Base-by-base conservation (phyloP, 2,329 filamentous ascomycete genomes). In the Fonsecaea multimorphosa region DNA sequence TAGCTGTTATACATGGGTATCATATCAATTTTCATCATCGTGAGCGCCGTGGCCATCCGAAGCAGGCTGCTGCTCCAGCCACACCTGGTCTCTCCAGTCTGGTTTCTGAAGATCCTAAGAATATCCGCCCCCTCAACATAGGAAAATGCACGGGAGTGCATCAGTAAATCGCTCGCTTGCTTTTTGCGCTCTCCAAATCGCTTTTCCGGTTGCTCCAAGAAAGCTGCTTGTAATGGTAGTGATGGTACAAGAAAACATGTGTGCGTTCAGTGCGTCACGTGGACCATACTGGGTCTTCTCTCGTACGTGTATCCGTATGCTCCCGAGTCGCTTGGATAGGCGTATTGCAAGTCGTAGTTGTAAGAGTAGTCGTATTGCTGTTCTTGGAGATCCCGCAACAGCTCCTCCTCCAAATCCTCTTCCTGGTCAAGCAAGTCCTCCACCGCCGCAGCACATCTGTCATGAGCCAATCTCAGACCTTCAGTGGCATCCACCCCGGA, bases 351-450 rank as follows among this genome's bases (percentile, higher is more conserved):
- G 14, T 12, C 36, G 56, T 65, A 63, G 9, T 49, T 65, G 55
- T 63, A 68, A 11, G 60, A 38, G 29, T 56, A 57, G 24, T 32
- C 51, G 52, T 61, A 58, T 32, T 67, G 64, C 22, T 57, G 40
- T 8, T 69, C 63, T 38, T 63, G 38, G n/a, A 69, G 56, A n/a
- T 69, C 63, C 44, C 54, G 40, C 51, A 69, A 64, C 1, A 69
- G 60, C 19, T 59, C 65, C 46, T 69, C 67, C 40, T 72, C 71
- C 22, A 72, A 60, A 4, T 69, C 66, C 24, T 65, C 65, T 66
- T 72, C 71, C 54, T 70, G 65, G 36, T 70, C 66, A 49, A 72
- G 70, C 9, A 72, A 63, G 36, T 72, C 63, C 46, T 69, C 60
- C n/a, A 72, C 61, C 1, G 70, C 63, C 2, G 46, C 46, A 5